phyloP scores from a whole-genome alignment of 345 rosid genomes.

The Eucalyptus viminalis region DNA sequence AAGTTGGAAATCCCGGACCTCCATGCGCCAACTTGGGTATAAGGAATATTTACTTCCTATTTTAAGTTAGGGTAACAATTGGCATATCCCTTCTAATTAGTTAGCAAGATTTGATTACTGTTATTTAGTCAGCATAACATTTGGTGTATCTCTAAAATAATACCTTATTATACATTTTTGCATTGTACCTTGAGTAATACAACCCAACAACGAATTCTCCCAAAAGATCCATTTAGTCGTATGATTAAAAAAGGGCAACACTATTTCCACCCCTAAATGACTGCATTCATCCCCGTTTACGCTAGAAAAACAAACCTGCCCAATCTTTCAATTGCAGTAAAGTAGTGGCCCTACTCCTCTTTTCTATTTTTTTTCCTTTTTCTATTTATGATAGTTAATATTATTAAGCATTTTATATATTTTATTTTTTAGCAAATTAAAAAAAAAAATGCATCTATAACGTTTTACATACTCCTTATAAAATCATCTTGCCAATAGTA shows the following conservation, averaged over 20 bases:
- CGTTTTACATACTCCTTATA: not conserved
- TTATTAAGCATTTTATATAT: not conserved
- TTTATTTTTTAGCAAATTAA: no score
- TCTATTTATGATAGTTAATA: not conserved
- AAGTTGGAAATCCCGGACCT: not conserved
- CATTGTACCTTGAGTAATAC: not conserved
- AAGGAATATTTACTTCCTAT: not conserved
- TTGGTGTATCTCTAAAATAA: not conserved
- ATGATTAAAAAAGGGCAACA: not conserved
- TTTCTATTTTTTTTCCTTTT: no score
- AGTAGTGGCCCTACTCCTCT: not conserved
- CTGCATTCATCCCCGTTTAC: not conserved
- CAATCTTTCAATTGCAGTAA: not conserved
- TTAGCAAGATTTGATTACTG: not conserved
- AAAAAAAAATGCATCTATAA: not conserved
- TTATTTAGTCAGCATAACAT: not conserved
- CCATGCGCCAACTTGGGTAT: not conserved
- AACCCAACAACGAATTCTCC: not conserved
- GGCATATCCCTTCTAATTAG: not conserved
- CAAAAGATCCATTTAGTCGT: not conserved
- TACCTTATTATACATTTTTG: not conserved
- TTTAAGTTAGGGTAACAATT: not conserved
- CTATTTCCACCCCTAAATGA: not conserved
- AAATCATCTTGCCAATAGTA: not conserved
- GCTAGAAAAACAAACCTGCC: not conserved